Evolutionary conservation across 1,284 basidiomycete genomes (phyloP), one percentile per base, ranked within the genome.

Genomic region (Cryptococcus maquisensis): DNA sequence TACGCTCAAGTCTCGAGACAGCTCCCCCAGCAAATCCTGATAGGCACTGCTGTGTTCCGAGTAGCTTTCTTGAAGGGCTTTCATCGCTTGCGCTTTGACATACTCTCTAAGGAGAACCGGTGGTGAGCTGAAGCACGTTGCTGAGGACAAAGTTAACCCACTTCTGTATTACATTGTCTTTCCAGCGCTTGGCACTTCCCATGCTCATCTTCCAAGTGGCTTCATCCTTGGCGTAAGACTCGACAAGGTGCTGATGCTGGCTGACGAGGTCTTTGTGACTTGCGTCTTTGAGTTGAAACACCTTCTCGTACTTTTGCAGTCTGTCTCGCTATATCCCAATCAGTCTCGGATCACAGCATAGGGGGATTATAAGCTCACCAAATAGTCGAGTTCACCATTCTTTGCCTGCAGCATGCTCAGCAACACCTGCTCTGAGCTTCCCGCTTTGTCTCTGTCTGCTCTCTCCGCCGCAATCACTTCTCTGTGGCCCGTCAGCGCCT

Each of bases 151-250:
- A 37, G 23, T 23, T 3, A 37, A 20, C 39, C 35, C 26, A 51
- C 49, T 36, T 51, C 6, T 51, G 23, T 28, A 43, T 51, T 26
- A 51, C 32, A 16, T n/a, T 28, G 15, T 51, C 49, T 13, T 40
- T 51, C 49, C 49, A 51, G 15, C 28, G 28, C 26, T 42, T 51
- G 10, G 40, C 49, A 35, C 42, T 51, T 1, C 15, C 18, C 23
- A 51, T 42, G 26, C 49, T 51, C 4, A 40, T 51, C 21, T 42
- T 51, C 49, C 49, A 51, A 18, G 24, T 43, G 16, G 28, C 8
- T 26, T 51, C 24, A 15, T 43, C 41, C 21, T 51, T 39, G 20
- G 28, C 24, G 32, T 43, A 36, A 13, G 18, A n/a, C 21, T 37
- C 26, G 7, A 15, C 20, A 12, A 51, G 38, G n/a, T 26, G 28